Conservation (phyloP, 2,329 filamentous ascomycete genomes). For the Talaromyces albobiverticillius region DNA sequence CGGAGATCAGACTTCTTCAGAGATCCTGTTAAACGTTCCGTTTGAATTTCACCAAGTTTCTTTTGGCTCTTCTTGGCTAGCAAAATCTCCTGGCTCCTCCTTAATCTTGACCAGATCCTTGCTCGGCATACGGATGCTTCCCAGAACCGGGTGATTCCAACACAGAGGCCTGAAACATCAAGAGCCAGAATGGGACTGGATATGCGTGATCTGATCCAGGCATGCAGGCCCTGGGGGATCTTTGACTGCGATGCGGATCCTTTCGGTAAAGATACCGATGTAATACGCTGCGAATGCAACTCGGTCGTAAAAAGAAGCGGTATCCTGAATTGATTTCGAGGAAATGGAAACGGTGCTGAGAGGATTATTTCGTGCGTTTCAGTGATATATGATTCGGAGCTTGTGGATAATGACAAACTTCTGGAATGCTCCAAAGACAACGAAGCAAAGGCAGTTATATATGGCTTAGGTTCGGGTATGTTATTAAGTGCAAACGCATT, state of each 20-base stretch:
- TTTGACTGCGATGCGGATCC: constrained; percentile 19
- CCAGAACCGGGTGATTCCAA: constrained; percentile 43
- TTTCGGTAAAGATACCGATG: constrained; percentile 29
- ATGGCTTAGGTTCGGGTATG: constrained; percentile 60
- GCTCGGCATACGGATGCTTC: constrained; percentile 37
- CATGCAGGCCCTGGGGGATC: constrained; percentile 28
- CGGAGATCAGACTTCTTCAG: constrained; percentile 25
- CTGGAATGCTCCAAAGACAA: constrained; percentile 52
- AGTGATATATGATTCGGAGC: constrained; percentile 18
- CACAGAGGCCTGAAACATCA: constrained; percentile 41
- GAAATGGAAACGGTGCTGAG: constrained; percentile 35
- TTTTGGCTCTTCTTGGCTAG: constrained; percentile 7
- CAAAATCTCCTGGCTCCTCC: constrained; percentile 22
- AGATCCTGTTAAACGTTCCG: constrained; percentile 13
- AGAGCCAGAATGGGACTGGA: constrained; percentile 32
- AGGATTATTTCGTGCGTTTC: constrained; percentile 37
- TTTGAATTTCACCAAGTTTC: not conserved
- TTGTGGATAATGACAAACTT: constrained; percentile 20
- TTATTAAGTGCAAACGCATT: constrained; percentile 62
- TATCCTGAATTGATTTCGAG: constrained; percentile 30
- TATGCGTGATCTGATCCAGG: constrained; percentile 35
- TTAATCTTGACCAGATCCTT: constrained; percentile 34
- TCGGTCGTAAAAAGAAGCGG: constrained; percentile 34
- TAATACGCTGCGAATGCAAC: constrained; percentile 32
- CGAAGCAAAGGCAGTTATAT: constrained; percentile 68